These are phyloP conservation scores for Penicillium glabrum DNA, from an alignment of 2,329 filamentous ascomycete genomes.

Conservation along the genomic window DNA sequence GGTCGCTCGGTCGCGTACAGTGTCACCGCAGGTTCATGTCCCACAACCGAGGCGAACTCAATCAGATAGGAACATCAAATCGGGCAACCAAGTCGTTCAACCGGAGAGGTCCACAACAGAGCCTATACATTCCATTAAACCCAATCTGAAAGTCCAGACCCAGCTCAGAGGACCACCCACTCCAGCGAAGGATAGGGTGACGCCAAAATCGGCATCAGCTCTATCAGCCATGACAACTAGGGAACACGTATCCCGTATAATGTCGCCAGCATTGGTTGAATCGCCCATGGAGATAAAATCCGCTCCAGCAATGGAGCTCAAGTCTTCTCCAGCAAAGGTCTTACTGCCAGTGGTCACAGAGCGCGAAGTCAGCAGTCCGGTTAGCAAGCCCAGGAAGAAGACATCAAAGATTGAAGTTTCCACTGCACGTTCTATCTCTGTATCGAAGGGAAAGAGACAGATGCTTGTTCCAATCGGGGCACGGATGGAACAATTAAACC, in stretches of 20 bases:
- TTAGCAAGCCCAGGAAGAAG: background rate
- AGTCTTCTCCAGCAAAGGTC: background rate
- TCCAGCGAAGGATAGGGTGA: slow-evolving; percentile 7
- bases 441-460: slow-evolving; percentile 35
- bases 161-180: slow-evolving; percentile 5
- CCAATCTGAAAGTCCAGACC: background rate
- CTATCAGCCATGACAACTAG: slow-evolving; percentile 7
- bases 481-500: slow-evolving; percentile 22
- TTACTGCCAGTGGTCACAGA: background rate
- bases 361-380: background rate
- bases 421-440: slow-evolving; percentile 40
- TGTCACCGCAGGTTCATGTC: background rate
- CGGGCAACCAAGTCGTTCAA: background rate
- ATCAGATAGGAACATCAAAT: background rate
- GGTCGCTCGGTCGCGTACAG: background rate
- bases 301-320: background rate
- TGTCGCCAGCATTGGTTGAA: background rate
- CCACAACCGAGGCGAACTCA: background rate
- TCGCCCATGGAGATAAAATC: background rate
- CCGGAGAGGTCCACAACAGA: background rate
- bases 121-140: background rate
- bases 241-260: background rate
- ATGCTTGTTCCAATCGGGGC: slow-evolving; percentile 37
- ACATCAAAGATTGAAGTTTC: slow-evolving; percentile 34
- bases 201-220: slow-evolving; percentile 12